Percentiles rank a stretch among this genome's conserved stretches.
phyloP scores from a whole-genome alignment of 345 rosid genomes.

The Euclidium syriacum region DNA sequence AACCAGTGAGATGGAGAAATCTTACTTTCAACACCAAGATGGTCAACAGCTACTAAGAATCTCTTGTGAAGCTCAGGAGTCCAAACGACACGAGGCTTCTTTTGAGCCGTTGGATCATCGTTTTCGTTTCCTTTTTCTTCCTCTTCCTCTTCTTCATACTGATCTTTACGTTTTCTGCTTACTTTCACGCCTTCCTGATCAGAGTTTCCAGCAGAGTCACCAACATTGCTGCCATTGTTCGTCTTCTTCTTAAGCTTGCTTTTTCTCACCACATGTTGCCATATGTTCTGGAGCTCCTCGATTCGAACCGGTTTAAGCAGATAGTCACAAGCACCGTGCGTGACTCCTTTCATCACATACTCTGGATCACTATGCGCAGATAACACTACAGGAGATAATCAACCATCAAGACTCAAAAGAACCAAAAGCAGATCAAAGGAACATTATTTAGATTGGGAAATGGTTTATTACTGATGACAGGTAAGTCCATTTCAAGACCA shows the following conservation, averaged over 20 bases:
- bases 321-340: conserved; percentile 93
- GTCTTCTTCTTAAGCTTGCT: conserved; percentile 45
- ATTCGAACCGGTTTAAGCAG: conserved; percentile 79
- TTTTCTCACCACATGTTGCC: conserved; percentile 93
- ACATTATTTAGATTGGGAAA: too few relatives aligned
- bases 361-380: conserved; percentile 74
- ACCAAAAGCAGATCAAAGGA: too few relatives aligned
- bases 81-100: conserved; percentile 90
- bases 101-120: conserved; percentile 60
- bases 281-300: conserved; percentile 89
- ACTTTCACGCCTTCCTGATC: conserved; percentile 41
- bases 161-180: conserved; percentile 67
- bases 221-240: conserved; percentile 28
- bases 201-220: conserved; percentile 27
- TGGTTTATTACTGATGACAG: conserved; percentile 54
- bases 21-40: conserved; percentile 78
- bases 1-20: conserved; percentile 12
- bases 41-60: conserved; percentile 71
- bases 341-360: conserved; percentile 82
- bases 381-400: conserved; percentile 69
- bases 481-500: conserved; percentile 84
- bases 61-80: conserved; percentile 69
- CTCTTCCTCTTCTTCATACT: conserved; percentile 38
- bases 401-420: neutral
- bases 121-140: conserved; percentile 56